Evolutionary conservation across 495 filamentous ascomycete species (phyloP).

Genomic region (Aspergillus ellipticus): DNA sequence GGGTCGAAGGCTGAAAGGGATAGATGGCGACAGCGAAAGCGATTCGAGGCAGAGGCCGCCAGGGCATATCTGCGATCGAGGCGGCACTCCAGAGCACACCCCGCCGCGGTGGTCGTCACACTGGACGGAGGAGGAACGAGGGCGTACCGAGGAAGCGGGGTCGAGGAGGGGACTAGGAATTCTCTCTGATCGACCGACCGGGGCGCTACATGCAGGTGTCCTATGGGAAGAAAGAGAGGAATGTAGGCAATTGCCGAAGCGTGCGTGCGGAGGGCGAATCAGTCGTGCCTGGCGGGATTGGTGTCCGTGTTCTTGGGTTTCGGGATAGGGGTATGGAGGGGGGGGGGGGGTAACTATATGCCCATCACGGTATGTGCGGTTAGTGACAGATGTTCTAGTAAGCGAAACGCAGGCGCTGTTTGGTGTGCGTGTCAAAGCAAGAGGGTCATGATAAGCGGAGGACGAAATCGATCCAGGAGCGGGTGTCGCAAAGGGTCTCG

Average conservation of each 20-base stretch:
- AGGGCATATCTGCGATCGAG: slow-evolving; percentile 67
- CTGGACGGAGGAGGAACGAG: slow-evolving; percentile 17
- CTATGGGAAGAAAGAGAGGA: slow-evolving; percentile 16
- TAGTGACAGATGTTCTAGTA: slow-evolving; percentile 4
- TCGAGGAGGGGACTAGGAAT: slow-evolving; percentile 12
- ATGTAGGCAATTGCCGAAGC: slow-evolving; percentile 18
- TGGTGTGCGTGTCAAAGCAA: neutral
- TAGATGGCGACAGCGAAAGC: slow-evolving; percentile 94
- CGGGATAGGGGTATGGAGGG: slow-evolving; percentile 4
- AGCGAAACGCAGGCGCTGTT: neutral
- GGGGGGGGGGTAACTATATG: slow-evolving; percentile 7
- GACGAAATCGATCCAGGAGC: neutral
- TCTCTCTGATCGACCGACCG: slow-evolving; percentile 22
- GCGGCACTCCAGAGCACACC: slow-evolving; percentile 17
- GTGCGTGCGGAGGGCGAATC: slow-evolving; percentile 18
- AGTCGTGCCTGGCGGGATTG: neutral
- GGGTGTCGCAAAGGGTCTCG: neutral
- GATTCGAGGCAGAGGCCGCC: slow-evolving; percentile 93
- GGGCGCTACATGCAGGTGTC: slow-evolving; percentile 33
- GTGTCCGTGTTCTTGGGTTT: slow-evolving; percentile 4
- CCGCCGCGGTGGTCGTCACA: slow-evolving; percentile 21
- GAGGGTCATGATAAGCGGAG: slow-evolving; percentile 3
- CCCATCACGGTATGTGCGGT: slow-evolving; percentile 6
- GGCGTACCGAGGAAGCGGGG: slow-evolving; percentile 10
- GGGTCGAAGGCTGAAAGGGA: slow-evolving; percentile 80